Base-by-base conservation (phyloP, 441 rosid genomes). In the Aquilaria agallochum region DNA sequence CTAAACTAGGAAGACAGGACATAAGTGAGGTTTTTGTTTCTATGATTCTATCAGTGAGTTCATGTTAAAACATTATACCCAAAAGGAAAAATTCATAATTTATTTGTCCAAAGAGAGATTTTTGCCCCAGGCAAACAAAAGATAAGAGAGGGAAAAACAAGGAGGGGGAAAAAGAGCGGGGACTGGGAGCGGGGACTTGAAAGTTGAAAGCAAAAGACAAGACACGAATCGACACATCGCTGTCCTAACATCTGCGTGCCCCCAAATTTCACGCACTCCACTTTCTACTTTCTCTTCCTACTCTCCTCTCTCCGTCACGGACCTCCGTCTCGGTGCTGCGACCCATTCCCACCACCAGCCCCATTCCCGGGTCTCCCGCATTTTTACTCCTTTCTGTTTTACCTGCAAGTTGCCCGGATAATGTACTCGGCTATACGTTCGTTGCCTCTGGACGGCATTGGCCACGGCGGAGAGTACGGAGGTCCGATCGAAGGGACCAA, bases 371-470 rank as follows among this genome's bases (percentile, higher is more conserved):
- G 3, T 42, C 30, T 5, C 2, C 59, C 13, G 53, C 67, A 55
- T 53, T 63, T 63, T 53, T 53, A 48, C 2, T 53, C 59, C 10
- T 10, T 15, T 56, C 44, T 13, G 20, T 10, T 20, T 30, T 8
- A 36, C 42, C 49, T 3, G 13, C 7, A 3, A 51, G 31, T 31
- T 53, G 53, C 12, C 13, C 51, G 14, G 11, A 51, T 52, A 56
- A 90, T 91, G 97, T 88, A 81, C 88, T 72, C 94, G n/a, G 83
- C 86, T 13, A 74, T 86, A 63, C 90, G 78, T 66, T 82, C 92
- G 47, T 72, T 91, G 79, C 87, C 94, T 31, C 68, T 85, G 12
- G 88, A 85, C 59, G 89, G 79, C 5, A 73, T 73, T 31, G 80
- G 65, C 0, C 75, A 69, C 53, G 68, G 69, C 1, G 55, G 56